Evolutionary conservation across 257 asterid species (phyloP).

Genomic region (Handroanthus guayacan): DNA sequence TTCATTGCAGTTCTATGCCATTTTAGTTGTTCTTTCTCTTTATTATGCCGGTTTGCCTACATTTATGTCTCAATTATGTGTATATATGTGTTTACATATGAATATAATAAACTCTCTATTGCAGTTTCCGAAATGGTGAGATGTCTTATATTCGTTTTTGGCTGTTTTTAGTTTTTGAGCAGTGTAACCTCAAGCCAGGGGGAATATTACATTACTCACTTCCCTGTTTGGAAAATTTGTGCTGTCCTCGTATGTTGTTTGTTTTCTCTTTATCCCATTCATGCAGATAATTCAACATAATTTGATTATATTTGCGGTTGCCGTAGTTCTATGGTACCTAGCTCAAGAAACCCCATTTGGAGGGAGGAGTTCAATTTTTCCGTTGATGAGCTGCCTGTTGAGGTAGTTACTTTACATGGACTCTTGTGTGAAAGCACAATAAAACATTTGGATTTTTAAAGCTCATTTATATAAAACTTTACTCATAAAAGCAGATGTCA

Average conservation of each 20-base stretch:
- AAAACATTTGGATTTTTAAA: not conserved
- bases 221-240: constrained; percentile 8
- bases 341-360: constrained; percentile 99
- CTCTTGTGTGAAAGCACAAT: constrained; percentile 31
- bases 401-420: constrained; percentile 57
- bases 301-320: constrained; percentile 30
- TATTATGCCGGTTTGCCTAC: too few relatives aligned
- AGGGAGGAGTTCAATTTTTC: constrained; percentile 92
- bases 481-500: not conserved
- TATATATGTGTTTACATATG: not conserved
- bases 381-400: constrained; percentile 82
- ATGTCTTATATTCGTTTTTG: constrained; percentile 14
- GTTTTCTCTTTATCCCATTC: constrained; percentile 4
- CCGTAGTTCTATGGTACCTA: constrained; percentile 95
- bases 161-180: constrained; percentile 14
- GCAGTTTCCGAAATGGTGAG: not conserved
- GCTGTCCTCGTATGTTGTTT: not conserved
- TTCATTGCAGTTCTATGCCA: constrained; percentile 6
- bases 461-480: constrained; percentile 5
- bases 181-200: constrained; percentile 22
- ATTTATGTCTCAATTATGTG: not conserved
- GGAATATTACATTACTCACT: not conserved
- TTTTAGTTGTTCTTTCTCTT: too few relatives aligned
- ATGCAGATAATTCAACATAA: constrained; percentile 23
- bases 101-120: constrained; percentile 10